Evolutionary conservation across 371 early-diverging fungal species (phyloP).

Genomic region (Mortierella sp.): DNA sequence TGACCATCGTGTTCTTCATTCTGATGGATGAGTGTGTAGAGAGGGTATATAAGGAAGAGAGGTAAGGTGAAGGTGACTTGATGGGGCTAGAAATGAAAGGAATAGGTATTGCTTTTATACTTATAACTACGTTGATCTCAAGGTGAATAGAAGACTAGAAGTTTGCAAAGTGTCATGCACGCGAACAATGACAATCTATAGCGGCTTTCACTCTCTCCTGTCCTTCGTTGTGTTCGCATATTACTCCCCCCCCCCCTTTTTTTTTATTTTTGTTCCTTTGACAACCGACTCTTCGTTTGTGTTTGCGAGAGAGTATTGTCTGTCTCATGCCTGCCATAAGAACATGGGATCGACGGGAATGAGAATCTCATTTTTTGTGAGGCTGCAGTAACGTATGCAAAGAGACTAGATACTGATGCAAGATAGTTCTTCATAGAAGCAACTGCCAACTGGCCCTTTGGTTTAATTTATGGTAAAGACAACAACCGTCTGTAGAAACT

Average conservation of each 20-base stretch:
- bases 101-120: neutral
- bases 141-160: neutral
- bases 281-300: neutral
- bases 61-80: conserved; percentile 5
- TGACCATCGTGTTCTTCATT: conserved; percentile 37
- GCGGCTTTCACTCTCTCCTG: neutral
- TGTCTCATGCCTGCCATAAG: neutral
- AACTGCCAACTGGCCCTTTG: neutral
- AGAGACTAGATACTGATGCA: neutral
- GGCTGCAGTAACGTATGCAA: neutral
- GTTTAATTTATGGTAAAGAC: neutral
- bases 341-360: conserved; percentile 35
- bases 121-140: neutral
- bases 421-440: neutral
- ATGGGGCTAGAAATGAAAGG: neutral
- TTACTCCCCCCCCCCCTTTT: neutral
- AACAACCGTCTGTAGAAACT: no score
- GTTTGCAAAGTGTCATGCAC: neutral
- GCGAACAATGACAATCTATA: neutral
- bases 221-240: neutral
- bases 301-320: neutral
- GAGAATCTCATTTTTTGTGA: conserved; percentile 20
- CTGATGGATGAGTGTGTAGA: neutral
- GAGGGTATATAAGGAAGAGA: conserved; percentile 2
- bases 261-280: neutral